These are phyloP conservation scores for Alternaria conjuncta DNA, from an alignment of 2,329 filamentous ascomycete species.

Conservation along the genomic window DNA sequence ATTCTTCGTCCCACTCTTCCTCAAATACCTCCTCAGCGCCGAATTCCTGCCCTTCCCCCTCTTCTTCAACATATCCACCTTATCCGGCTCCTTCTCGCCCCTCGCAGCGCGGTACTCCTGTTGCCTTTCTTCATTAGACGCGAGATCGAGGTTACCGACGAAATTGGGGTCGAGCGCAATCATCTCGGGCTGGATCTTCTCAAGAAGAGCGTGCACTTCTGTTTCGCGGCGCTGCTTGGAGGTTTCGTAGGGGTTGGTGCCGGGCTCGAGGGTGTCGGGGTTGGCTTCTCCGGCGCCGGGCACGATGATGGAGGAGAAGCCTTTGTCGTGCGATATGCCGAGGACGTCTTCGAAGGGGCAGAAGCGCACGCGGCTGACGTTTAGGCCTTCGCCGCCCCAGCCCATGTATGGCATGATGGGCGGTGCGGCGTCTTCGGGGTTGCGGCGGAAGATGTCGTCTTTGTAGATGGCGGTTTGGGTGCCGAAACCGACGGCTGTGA, in stretches of 20 bases:
- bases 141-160: conserved; percentile 84
- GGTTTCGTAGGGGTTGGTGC: conserved; percentile 87
- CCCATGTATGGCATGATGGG: conserved; percentile 86
- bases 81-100: conserved; percentile 70
- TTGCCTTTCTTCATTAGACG: conserved; percentile 76
- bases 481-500: conserved; percentile 90
- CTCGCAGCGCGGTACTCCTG: conserved; percentile 72
- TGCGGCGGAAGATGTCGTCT: conserved; percentile 77
- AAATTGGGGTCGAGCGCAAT: conserved; percentile 93
- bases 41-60: conserved; percentile 88
- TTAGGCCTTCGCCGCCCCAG: conserved; percentile 86
- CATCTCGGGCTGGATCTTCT: conserved; percentile 97
- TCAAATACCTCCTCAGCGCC: conserved; percentile 82
- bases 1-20: conserved; percentile 92
- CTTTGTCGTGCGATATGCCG: conserved; percentile 80
- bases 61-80: conserved; percentile 70
- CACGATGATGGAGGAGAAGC: conserved; percentile 88
- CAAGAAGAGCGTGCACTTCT: conserved; percentile 87
- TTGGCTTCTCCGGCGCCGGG: conserved; percentile 97
- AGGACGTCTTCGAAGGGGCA: conserved; percentile 95
- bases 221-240: conserved; percentile 89
- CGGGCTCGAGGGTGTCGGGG: conserved; percentile 86
- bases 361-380: conserved; percentile 83
- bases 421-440: conserved; percentile 71
- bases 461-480: conserved; percentile 91